phyloP scores from a whole-genome alignment of 495 filamentous ascomycete species.

The Penicillium odoratum region DNA sequence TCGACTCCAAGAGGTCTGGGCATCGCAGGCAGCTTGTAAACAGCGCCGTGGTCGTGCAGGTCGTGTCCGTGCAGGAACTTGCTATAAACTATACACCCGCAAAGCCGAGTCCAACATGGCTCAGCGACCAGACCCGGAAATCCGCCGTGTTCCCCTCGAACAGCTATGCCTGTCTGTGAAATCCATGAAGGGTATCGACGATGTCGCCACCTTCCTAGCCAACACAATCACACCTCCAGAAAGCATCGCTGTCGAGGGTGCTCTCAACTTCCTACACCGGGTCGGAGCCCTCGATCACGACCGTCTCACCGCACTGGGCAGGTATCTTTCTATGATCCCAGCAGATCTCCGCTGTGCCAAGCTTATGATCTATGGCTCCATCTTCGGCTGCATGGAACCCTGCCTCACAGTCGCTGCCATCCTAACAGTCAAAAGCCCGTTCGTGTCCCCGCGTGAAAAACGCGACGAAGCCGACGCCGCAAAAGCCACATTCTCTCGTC shows the following conservation, averaged over 20 bases:
- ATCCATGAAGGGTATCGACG: constrained; percentile 81
- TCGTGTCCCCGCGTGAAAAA: constrained; percentile 76
- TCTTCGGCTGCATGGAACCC: constrained; percentile 87
- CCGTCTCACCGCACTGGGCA: constrained; percentile 83
- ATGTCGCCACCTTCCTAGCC: constrained; percentile 77
- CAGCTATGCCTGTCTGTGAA: constrained; percentile 92
- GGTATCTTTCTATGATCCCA: constrained; percentile 90
- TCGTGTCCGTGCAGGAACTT: constrained; percentile 83
- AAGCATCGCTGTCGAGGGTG: constrained; percentile 78
- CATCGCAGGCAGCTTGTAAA: constrained; percentile 90
- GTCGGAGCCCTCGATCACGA: constrained; percentile 88
- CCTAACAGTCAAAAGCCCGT: constrained; percentile 80
- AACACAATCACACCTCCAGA: constrained; percentile 88
- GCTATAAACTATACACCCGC: constrained; percentile 93
- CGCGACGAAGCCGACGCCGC: constrained; percentile 81
- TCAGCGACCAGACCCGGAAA: constrained; percentile 88
- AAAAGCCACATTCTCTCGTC: constrained; percentile 63
- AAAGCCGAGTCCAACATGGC: constrained; percentile 85
- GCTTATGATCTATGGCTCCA: constrained; percentile 92
- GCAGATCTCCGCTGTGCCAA: constrained; percentile 92
- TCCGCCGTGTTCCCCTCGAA: constrained; percentile 87
- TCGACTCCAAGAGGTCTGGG: constrained; percentile 91
- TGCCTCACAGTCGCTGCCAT: constrained; percentile 89
- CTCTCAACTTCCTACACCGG: constrained; percentile 70
- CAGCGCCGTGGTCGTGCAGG: constrained; percentile 95